Evolutionary conservation across 2,329 filamentous ascomycete species (phyloP).

Genomic region (Onygena corvina): DNA sequence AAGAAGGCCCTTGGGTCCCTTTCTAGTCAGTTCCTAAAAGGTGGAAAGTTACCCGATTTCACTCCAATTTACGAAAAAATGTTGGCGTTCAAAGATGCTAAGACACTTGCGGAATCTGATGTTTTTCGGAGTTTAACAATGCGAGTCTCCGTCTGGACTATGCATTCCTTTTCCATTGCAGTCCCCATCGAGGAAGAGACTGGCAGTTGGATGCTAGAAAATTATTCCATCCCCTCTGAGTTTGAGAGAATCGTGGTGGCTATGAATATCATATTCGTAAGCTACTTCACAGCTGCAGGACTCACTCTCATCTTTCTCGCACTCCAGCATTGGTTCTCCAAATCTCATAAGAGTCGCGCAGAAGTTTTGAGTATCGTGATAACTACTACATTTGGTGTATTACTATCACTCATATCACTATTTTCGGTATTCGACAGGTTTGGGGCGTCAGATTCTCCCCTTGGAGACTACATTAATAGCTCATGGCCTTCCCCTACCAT

Average conservation of each 20-base stretch:
- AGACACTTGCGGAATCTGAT: too few relatives aligned
- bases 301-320: conserved; percentile 28
- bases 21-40: background rate
- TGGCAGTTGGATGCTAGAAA: background rate
- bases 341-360: conserved; percentile 15
- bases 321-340: conserved; percentile 19
- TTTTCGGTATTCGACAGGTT: background rate
- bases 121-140: too few relatives aligned
- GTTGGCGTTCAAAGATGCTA: background rate
- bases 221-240: background rate
- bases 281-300: conserved; percentile 29
- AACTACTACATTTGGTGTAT: conserved; percentile 8
- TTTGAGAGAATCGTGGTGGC: background rate
- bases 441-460: background rate
- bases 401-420: conserved; percentile 10
- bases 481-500: conserved; percentile 13
- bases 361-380: conserved; percentile 13
- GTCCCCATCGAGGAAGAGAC: conserved; percentile 22
- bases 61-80: conserved; percentile 7
- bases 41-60: conserved; percentile 9
- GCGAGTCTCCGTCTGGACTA: background rate
- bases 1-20: background rate
- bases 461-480: conserved; percentile 3
- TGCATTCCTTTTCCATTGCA: conserved; percentile 30
- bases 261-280: conserved; percentile 18